These are phyloP conservation scores for Nannochloropsis oceanica DNA, from an alignment of 108 stramenopile genomes.

Conservation along the genomic window DNA sequence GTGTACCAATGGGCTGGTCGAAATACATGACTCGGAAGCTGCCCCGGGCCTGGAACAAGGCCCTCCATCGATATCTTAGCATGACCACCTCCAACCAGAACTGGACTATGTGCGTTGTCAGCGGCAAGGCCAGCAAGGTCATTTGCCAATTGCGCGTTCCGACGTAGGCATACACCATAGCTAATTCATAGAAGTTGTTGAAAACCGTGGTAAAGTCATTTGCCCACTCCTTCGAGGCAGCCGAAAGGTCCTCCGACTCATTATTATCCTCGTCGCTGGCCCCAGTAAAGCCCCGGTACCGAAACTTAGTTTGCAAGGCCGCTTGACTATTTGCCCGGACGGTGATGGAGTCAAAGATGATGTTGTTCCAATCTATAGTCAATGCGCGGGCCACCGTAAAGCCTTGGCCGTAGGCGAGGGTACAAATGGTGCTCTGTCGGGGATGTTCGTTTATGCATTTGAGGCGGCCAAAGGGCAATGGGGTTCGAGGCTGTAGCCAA, in stretches of 20 bases:
- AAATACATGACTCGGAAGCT: neutral
- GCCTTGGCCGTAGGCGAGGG: neutral
- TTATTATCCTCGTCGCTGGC: neutral
- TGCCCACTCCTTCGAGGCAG: neutral
- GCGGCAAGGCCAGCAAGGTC: neutral
- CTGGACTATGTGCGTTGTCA: neutral
- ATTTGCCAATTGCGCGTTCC: neutral
- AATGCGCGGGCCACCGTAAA: neutral
- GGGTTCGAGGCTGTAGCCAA: neutral
- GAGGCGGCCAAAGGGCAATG: neutral
- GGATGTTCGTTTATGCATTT: neutral
- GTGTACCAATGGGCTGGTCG: neutral
- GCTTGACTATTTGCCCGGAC: neutral
- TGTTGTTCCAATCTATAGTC: neutral
- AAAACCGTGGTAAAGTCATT: neutral
- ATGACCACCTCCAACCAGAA: neutral
- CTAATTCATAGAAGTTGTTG: neutral
- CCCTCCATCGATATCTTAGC: neutral
- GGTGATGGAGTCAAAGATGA: neutral
- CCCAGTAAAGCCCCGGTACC: neutral
- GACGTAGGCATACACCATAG: neutral
- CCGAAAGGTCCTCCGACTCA: neutral
- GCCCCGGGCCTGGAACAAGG: neutral
- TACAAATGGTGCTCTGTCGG: neutral
- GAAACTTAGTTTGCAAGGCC: neutral